These are phyloP conservation scores for Aegilops speltoides DNA, from an alignment of 176 grass and related monocot species.

Conservation along the genomic window DNA sequence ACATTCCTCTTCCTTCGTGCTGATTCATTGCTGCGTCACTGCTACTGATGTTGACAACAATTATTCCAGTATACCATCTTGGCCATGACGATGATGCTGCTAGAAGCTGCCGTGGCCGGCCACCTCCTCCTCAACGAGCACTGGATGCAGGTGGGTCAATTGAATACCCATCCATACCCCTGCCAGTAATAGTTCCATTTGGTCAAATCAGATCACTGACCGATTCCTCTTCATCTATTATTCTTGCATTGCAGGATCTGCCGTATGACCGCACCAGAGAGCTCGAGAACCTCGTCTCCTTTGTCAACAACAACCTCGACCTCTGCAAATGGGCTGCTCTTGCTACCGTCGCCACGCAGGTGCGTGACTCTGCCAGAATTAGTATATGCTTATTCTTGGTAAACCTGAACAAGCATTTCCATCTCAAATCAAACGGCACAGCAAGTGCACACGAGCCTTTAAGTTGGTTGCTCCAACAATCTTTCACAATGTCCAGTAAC, in stretches of 20 bases:
- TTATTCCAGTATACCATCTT: constrained; percentile 39
- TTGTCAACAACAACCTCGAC: constrained; percentile 69
- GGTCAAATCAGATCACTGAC: background rate
- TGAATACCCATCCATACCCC: no score
- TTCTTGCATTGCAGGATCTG: constrained; percentile 57
- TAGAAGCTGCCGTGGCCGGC: constrained; percentile 52
- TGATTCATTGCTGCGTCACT: no score
- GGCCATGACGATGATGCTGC: constrained; percentile 34
- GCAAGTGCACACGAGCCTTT: background rate
- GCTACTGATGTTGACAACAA: no score
- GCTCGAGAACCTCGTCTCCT: constrained; percentile 59
- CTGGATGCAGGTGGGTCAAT: constrained; percentile 61
- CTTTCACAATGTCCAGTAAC: background rate
- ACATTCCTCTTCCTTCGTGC: no score
- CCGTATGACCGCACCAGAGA: constrained; percentile 78
- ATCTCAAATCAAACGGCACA: background rate
- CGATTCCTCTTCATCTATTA: background rate
- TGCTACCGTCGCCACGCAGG: constrained; percentile 62
- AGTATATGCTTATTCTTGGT: no score
- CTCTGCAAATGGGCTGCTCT: constrained; percentile 62
- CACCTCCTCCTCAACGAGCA: constrained; percentile 56
- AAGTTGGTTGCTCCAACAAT: background rate
- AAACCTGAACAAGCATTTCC: background rate
- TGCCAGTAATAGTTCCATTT: background rate
- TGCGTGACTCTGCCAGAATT: background rate